phyloP scores from a whole-genome alignment of 1,284 basidiomycete genomes.

The Ceratorhiza oryzae-sativae region DNA sequence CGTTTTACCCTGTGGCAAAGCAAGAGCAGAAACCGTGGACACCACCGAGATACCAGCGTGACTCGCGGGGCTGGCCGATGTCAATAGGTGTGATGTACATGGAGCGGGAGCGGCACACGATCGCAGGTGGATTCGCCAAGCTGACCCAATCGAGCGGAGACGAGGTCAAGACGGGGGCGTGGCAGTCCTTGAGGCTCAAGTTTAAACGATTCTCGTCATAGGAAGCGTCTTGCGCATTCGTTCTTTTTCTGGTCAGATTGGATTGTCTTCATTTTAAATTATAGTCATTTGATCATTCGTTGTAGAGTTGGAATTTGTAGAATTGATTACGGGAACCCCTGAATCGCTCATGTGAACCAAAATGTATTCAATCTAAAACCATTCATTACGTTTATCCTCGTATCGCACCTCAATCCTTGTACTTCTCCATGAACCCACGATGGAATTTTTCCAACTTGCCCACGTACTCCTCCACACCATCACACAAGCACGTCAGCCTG shows the following conservation, averaged over 20 bases:
- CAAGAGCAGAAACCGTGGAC: neutral
- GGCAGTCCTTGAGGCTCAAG: neutral
- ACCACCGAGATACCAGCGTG: neutral
- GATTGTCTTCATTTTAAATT: neutral
- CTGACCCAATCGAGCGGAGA: neutral
- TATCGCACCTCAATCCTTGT: conserved; percentile 48
- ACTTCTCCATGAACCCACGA: conserved; percentile 74
- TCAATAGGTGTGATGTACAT: neutral
- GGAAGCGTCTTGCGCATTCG: neutral
- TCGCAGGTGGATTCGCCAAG: neutral
- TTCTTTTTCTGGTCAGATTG: neutral
- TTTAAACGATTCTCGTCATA: neutral
- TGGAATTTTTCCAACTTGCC: conserved; percentile 87
- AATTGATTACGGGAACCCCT: no score
- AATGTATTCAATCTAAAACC: neutral
- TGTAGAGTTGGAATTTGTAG: no score
- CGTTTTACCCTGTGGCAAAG: no score
- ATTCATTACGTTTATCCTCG: neutral
- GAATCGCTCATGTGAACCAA: neutral
- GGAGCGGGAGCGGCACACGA: neutral
- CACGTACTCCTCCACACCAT: conserved; percentile 90
- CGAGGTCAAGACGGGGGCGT: neutral
- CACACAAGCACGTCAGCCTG: conserved; percentile 85
- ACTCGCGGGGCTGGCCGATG: neutral
- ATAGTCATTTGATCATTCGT: neutral